Evolutionary conservation across 208 protist species (phyloP).

Genomic region (Trypanosoma melophagium): DNA sequence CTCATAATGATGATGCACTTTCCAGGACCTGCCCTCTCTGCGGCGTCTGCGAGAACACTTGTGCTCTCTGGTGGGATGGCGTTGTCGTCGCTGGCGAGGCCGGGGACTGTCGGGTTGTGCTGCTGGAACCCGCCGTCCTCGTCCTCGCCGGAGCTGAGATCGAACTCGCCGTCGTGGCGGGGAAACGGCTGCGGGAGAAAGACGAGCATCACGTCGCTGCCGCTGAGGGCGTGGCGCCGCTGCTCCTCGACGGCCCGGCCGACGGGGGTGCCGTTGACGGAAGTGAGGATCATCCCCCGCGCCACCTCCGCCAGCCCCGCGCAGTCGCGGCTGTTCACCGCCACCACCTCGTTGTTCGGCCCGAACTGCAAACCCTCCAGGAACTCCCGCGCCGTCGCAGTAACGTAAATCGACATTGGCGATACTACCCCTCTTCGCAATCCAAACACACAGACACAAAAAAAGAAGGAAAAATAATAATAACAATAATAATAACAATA

Average conservation of each 20-base stretch:
- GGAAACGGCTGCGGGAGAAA: slow-evolving; percentile 19
- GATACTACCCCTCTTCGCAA: slow-evolving; percentile 14
- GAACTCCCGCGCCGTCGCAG: slow-evolving; percentile 54
- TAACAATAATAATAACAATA: slow-evolving; percentile 7
- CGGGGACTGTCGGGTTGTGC: slow-evolving; percentile 23
- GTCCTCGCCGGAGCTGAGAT: slow-evolving; percentile 77
- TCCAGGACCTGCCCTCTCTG: slow-evolving; percentile 44
- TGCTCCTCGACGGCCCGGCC: slow-evolving; percentile 52
- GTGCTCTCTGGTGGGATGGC: slow-evolving; percentile 46
- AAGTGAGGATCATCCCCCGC: slow-evolving; percentile 71
- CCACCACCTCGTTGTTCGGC: slow-evolving; percentile 47
- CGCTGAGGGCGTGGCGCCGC: slow-evolving; percentile 7
- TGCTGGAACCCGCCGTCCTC: slow-evolving; percentile 45
- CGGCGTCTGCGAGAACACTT: slow-evolving; percentile 60
- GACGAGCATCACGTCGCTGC: slow-evolving; percentile 58
- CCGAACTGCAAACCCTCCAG: slow-evolving; percentile 49
- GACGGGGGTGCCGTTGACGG: slow-evolving; percentile 70
- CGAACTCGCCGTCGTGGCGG: slow-evolving; percentile 79
- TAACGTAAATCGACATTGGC: slow-evolving; percentile 45
- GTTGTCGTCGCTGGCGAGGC: neutral
- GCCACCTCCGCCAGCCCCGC: slow-evolving; percentile 41
- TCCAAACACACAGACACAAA: neutral
- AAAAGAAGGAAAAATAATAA: slow-evolving; percentile 12
- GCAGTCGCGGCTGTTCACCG: slow-evolving; percentile 35
- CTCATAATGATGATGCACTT: slow-evolving; percentile 85